A percentile compares a stretch with the other conserved stretches of the same genome.
phyloP scores from a whole-genome alignment of 2,329 filamentous ascomycete species.

The Aspergillus sp. region DNA sequence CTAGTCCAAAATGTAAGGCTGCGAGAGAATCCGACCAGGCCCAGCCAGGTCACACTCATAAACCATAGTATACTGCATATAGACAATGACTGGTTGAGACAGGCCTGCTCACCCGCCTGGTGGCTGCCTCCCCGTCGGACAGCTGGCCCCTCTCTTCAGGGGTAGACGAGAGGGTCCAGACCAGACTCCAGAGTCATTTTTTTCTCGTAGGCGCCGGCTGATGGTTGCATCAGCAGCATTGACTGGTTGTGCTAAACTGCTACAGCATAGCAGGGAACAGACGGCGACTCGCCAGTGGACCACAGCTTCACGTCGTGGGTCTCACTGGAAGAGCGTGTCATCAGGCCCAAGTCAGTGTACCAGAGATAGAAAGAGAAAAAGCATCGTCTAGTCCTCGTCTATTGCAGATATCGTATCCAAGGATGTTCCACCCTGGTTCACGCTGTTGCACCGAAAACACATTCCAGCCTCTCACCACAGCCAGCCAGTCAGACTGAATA shows the following conservation, averaged over 20 bases:
- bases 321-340: background rate
- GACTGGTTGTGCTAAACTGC: background rate
- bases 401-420: constrained; percentile 2
- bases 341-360: background rate
- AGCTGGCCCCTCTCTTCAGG: background rate
- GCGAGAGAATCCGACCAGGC: background rate
- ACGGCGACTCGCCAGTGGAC: background rate
- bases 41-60: background rate
- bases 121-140: background rate
- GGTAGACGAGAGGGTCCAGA: background rate
- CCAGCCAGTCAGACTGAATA: background rate
- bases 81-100: background rate
- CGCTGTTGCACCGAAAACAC: background rate
- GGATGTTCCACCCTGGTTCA: background rate
- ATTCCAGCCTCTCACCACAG: background rate
- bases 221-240: background rate
- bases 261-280: background rate
- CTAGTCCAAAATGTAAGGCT: background rate
- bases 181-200: background rate
- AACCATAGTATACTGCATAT: too few species aligned
- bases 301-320: background rate
- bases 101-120: background rate
- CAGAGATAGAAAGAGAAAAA: background rate
- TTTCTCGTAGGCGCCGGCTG: background rate
- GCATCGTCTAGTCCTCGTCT: constrained; percentile 3